Percentiles rank a stretch among this genome's conserved stretches.
Conservation (phyloP, 345 rosid genomes). For the Eucalyptus fibrosa region DNA sequence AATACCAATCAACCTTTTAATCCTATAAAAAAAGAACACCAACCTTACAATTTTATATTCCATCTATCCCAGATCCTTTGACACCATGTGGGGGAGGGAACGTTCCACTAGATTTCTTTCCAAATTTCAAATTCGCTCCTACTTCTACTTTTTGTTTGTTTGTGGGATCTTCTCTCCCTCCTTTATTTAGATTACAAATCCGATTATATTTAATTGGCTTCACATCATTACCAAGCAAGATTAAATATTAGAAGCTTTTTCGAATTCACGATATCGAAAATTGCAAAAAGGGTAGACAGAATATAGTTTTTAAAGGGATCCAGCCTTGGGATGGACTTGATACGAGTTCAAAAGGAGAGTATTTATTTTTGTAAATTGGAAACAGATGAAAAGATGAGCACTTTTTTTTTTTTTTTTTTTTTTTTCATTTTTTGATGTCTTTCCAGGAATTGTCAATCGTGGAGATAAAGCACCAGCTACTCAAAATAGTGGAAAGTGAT, state of each 20-base stretch:
- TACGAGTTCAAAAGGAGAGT: not conserved
- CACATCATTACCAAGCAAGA: not conserved
- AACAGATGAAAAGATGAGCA: not conserved
- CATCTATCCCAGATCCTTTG: not conserved
- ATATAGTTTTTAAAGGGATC: not conserved
- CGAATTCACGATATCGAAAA: not conserved
- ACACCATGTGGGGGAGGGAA: not conserved
- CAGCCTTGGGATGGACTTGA: not conserved
- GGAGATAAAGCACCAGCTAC: not conserved
- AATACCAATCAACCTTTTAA: not conserved
- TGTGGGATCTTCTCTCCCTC: not conserved
- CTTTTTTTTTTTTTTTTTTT: rapidly evolving
- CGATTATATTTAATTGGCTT: not conserved
- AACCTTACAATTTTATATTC: not conserved
- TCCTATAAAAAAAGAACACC: not conserved
- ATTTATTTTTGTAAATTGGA: not conserved
- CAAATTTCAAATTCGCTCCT: not conserved
- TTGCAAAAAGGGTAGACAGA: not conserved
- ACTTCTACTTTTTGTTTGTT: not conserved
- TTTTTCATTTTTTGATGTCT: not conserved
- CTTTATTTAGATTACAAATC: not conserved
- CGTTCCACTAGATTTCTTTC: not conserved
- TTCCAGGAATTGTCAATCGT: not conserved
- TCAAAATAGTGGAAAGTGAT: not conserved
- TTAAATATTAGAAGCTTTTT: not conserved